These are phyloP conservation scores for Acanthochlamys bracteata DNA, from an alignment of 106 monocot species.

Conservation along the genomic window DNA sequence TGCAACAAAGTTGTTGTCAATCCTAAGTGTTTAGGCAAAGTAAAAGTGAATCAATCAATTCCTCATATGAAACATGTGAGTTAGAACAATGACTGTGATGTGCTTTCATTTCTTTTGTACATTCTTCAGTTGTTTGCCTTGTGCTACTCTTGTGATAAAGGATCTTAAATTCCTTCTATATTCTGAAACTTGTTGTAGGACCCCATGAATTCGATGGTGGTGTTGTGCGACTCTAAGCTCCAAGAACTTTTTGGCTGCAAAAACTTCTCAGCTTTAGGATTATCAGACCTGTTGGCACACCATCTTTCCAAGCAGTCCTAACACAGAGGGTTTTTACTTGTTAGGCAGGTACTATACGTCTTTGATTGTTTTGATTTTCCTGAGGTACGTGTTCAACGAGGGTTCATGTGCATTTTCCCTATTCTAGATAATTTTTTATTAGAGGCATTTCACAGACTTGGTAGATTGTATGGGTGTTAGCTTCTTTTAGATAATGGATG, in stretches of 20 bases:
- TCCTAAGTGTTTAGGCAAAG: no score
- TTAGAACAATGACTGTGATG: no score
- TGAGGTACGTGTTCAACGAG: no score
- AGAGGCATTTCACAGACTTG: no score
- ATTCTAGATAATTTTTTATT: no score
- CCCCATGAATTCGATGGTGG: conserved; percentile 26
- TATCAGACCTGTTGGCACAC: conserved; percentile 27
- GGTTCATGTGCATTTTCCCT: no score
- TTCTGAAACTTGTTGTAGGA: conserved; percentile 16
- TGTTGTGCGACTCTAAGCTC: conserved; percentile 30
- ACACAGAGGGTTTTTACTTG: conserved; percentile 19
- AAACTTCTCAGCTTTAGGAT: conserved; percentile 25
- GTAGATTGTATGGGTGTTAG: no score
- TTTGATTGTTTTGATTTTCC: background rate
- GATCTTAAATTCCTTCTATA: background rate
- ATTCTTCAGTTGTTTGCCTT: background rate
- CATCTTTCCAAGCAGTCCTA: conserved; percentile 32
- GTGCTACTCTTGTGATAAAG: no score
- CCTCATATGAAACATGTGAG: no score
- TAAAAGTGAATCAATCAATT: no score
- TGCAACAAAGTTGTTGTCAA: no score
- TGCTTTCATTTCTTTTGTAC: background rate
- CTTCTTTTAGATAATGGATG: no score
- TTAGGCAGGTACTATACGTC: conserved; percentile 2
- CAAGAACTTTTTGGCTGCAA: conserved; percentile 39